Evolutionary conservation across 768 basidiomycete species (phyloP).

Genomic region (Calocybe cyanea): DNA sequence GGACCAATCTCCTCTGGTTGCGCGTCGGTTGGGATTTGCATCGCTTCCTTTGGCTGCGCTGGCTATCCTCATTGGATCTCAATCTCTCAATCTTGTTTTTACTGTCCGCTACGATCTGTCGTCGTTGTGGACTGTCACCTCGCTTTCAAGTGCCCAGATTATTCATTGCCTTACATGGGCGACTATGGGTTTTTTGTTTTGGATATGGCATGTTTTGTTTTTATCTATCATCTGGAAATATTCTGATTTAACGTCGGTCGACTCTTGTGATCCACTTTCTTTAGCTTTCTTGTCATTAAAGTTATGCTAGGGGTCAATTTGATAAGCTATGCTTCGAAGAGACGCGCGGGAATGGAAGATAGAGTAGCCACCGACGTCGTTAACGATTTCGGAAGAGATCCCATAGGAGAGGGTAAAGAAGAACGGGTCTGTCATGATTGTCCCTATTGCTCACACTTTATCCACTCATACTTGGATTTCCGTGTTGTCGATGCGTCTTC

Average conservation of each 20-base stretch:
- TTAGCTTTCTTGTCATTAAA: slow-evolving; percentile 83
- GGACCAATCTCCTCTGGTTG: slow-evolving; percentile 93
- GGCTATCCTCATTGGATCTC: slow-evolving; percentile 69
- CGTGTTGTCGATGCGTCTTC: neutral
- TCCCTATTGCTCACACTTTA: too few species aligned
- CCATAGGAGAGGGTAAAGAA: slow-evolving; percentile 86
- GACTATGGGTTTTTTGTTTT: slow-evolving; percentile 62
- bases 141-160: slow-evolving; percentile 44
- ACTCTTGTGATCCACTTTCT: too few species aligned
- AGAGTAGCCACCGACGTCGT: slow-evolving; percentile 70
- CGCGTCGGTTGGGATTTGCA: slow-evolving; percentile 91
- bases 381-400: slow-evolving; percentile 87
- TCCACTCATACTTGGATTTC: too few species aligned
- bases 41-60: slow-evolving; percentile 88
- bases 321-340: slow-evolving; percentile 74
- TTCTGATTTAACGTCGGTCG: too few species aligned
- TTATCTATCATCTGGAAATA: too few species aligned
- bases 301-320: slow-evolving; percentile 89
- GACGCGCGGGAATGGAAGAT: slow-evolving; percentile 74
- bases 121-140: slow-evolving; percentile 41
- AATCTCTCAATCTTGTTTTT: slow-evolving; percentile 62
- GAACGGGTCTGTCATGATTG: slow-evolving; percentile 78
- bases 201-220: slow-evolving; percentile 73
- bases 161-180: slow-evolving; percentile 61
- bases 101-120: slow-evolving; percentile 40